Evolutionary conservation across 1,139 yeast genomes (phyloP), one percentile per base, ranked within the genome.

Genomic region (Hemisphaericaspora subhashii): DNA sequence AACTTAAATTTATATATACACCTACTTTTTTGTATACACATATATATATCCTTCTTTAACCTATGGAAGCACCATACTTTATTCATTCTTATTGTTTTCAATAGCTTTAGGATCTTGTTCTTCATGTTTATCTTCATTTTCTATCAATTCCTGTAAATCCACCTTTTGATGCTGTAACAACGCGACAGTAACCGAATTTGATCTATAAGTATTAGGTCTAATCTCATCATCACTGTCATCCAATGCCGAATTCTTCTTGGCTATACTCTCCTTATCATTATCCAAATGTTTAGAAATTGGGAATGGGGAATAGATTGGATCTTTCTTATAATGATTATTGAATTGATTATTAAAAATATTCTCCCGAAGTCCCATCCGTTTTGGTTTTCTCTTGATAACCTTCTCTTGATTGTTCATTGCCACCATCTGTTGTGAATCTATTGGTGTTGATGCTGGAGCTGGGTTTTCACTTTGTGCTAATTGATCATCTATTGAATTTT

Each of bases 261-360:
- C 35, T 13, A 49, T 51, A 18, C 60, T 57, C 32, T 63, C 67
- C 40, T 55, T 59, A 38, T 68, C 70, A 32, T 58, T 57, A 14
- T 66, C 74, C 37, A 61, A 51, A 49, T 71, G 75, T n/a, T 62
- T 52, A 1, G 77, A 67, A 33, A 58, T 52, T 1, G 77, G 74
- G 40, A 69, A 68, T 13, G 74, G 72, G 7, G 56, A 57, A 31
- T 52, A 49, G 3, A 61, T 52, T 1, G 73, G 74, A 18, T 66
- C 72, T 41, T 72, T 73, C 42, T 64, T 68, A 50, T 73, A 73
- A 47, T 75, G 79, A 44, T 74, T 74, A 40, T 67, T 69, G 52
- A 60, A 74, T 37, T 58, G 60, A 37, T 52, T 50, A 40, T 51
- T 41, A 31, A 40, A 46, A 4, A 46, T 36, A 17, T 39, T 46